Conservation (phyloP, 1,284 basidiomycete genomes). For the Rhodofomes roseus region DNA sequence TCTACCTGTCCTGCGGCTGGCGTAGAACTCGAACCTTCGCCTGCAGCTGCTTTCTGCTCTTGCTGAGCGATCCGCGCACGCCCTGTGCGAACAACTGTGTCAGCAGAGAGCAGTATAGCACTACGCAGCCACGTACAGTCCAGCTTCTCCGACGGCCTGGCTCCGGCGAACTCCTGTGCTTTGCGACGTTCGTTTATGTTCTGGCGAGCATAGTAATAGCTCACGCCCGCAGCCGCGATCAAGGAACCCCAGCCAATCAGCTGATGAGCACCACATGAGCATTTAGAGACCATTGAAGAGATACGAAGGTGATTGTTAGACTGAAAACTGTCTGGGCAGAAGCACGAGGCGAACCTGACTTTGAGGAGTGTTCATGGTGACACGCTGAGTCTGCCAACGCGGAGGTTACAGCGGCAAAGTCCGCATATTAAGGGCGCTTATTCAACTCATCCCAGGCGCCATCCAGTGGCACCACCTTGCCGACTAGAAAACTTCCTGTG, state of each 20-base stretch:
- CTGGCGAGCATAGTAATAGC: conserved; percentile 43
- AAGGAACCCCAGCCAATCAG: conserved; percentile 36
- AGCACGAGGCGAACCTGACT: conserved; percentile 27
- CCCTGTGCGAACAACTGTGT: neutral
- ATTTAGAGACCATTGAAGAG: too few species aligned
- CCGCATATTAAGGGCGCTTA: neutral
- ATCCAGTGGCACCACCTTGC: too few species aligned
- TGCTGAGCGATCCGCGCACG: neutral
- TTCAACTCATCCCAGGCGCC: too few species aligned
- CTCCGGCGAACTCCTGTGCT: conserved; percentile 29
- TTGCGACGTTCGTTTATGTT: conserved; percentile 37
- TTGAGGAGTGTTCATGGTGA: conserved; percentile 28
- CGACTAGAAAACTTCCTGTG: too few species aligned
- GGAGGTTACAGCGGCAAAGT: neutral
- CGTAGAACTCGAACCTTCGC: neutral
- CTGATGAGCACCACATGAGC: too few species aligned
- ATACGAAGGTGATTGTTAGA: too few species aligned
- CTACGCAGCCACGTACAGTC: conserved; percentile 29
- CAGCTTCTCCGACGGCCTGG: conserved; percentile 33
- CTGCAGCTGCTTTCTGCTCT: neutral
- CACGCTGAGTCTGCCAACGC: neutral
- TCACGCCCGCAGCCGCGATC: conserved; percentile 40
- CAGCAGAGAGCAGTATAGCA: neutral
- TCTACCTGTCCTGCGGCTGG: neutral
- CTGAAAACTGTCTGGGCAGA: neutral